Base-by-base conservation (phyloP, 2,329 filamentous ascomycete genomes). In the Malbranchea zuffiana region DNA sequence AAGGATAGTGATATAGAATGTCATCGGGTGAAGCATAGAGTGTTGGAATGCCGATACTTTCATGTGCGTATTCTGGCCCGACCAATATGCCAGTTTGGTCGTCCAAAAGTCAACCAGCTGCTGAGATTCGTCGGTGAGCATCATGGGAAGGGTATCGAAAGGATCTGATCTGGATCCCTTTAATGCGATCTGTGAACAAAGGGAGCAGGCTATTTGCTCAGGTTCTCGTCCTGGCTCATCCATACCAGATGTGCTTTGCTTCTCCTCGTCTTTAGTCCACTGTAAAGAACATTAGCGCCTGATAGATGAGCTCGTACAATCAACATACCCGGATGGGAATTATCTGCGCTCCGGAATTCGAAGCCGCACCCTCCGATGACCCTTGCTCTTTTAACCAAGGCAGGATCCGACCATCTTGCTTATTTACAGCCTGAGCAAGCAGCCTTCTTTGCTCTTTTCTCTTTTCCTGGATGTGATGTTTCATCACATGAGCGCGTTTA, bases 401-500 rank as follows among this genome's bases (percentile, higher is more conserved):
- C 18, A 49, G 43, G 29, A 44, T 47, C 3, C 43, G 47, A 11
- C 35, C 43, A 30, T 30, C 23, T 18, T 39, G 47, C 17, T 39
- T 44, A 17, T 48, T 46, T 7, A 33, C 32, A 19, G 43, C 23
- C 15, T 40, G 39, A n/a, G 49, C 49, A 2, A 51, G 48, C 32
- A 48, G 37, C 42, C 53, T 55, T 30, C 47, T 54, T 37, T 56
- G 55, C 39, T 49, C 56, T 26, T 50, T 49, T 44, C 61, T 62
- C 42, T 62, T 63, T 42, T 61, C 51, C 34, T 62, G 56, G n/a
- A 63, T 59, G 48, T 63, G 60, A 37, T 63, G 57, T 23, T 58
- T 58, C 60, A 63, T 63, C 13, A 63, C 60, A 53, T 63, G 60
- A 5, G 60, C 59, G 19, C 60, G 58, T 36, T 63, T 63, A 37